These are phyloP conservation scores for Ophiostoma sp. DNA, from an alignment of 2,329 filamentous ascomycete species.

Conservation along the genomic window DNA sequence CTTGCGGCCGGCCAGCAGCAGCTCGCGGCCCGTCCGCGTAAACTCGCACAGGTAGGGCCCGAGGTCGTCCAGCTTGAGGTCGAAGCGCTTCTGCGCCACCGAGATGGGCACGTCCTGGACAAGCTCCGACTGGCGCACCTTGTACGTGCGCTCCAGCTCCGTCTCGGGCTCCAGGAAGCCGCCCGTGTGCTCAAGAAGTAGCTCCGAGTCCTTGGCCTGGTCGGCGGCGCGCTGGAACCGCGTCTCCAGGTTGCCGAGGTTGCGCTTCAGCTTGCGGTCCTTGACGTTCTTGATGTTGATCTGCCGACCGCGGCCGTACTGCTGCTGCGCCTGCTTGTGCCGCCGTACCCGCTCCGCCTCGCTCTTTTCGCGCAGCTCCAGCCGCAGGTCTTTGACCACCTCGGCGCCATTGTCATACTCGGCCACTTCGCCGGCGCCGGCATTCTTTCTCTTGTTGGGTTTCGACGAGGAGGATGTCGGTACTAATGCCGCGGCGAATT, in stretches of 20 bases:
- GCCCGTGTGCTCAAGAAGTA: conserved; percentile 77
- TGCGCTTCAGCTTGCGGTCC: conserved; percentile 85
- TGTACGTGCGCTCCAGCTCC: conserved; percentile 87
- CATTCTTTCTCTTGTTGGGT: conserved; percentile 1
- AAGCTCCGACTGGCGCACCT: conserved; percentile 85
- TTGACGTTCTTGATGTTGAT: conserved; percentile 63
- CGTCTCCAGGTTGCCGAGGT: conserved; percentile 69
- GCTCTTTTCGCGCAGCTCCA: conserved; percentile 48
- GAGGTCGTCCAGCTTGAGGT: conserved; percentile 73
- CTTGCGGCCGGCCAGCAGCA: conserved; percentile 82
- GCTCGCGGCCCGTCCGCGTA: conserved; percentile 77
- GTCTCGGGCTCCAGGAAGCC: conserved; percentile 86
- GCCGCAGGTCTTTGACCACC: conserved; percentile 45
- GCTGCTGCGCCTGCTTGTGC: conserved; percentile 59
- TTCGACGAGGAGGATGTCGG: conserved; percentile 3
- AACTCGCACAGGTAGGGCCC: conserved; percentile 89
- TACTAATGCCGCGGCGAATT: background rate
- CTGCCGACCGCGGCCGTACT: conserved; percentile 77
- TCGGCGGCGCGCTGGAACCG: conserved; percentile 78
- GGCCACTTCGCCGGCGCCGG: background rate
- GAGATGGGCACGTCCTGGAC: conserved; percentile 67
- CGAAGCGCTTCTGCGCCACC: conserved; percentile 88
- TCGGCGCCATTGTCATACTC: conserved; percentile 47
- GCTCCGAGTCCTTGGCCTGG: conserved; percentile 90
- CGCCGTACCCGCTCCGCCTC: conserved; percentile 50